Evolutionary conservation across 108 stramenopile genomes (phyloP).

Genomic region (Pelagomonas calceolata): DNA sequence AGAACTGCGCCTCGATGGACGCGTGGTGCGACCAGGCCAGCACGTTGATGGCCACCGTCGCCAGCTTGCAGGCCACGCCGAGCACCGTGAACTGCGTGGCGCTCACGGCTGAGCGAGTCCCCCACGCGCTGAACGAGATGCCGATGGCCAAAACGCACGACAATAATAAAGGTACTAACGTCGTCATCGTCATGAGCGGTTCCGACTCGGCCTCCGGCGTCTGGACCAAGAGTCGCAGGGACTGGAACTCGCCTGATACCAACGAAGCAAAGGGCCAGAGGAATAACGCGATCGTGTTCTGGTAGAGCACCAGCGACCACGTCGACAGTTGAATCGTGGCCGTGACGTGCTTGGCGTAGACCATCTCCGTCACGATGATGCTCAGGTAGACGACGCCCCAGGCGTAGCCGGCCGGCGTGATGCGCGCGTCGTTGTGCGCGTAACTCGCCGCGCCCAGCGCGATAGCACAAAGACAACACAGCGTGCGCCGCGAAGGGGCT

Average conservation of each 20-base stretch:
- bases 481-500: slow-evolving; percentile 15
- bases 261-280: not conserved
- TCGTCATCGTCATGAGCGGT: not conserved
- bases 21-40: slow-evolving; percentile 27
- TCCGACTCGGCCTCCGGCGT: too few relatives aligned
- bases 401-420: slow-evolving; percentile 9
- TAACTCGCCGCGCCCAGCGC: slow-evolving; percentile 15
- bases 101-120: slow-evolving; percentile 10
- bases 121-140: slow-evolving; percentile 17
- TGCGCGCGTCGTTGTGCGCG: not conserved
- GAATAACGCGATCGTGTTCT: slow-evolving; percentile 12
- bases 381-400: slow-evolving; percentile 8
- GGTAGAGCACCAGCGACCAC: slow-evolving; percentile 30
- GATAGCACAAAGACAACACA: slow-evolving; percentile 2
- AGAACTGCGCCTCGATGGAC: slow-evolving; percentile 6
- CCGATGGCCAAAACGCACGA: slow-evolving; percentile 6
- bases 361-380: slow-evolving; percentile 14
- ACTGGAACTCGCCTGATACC: not conserved
- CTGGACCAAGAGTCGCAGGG: too few relatives aligned
- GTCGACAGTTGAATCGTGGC: slow-evolving; percentile 18
- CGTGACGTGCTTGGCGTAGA: slow-evolving; percentile 28
- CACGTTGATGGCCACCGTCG: slow-evolving; percentile 22
- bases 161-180: not conserved
- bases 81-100: slow-evolving; percentile 27
- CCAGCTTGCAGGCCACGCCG: slow-evolving; percentile 25